A percentile compares a stretch with the other conserved stretches of the same genome.
Evolutionary conservation across 345 rosid species (phyloP).

Genomic region (Erodium maritimum): DNA sequence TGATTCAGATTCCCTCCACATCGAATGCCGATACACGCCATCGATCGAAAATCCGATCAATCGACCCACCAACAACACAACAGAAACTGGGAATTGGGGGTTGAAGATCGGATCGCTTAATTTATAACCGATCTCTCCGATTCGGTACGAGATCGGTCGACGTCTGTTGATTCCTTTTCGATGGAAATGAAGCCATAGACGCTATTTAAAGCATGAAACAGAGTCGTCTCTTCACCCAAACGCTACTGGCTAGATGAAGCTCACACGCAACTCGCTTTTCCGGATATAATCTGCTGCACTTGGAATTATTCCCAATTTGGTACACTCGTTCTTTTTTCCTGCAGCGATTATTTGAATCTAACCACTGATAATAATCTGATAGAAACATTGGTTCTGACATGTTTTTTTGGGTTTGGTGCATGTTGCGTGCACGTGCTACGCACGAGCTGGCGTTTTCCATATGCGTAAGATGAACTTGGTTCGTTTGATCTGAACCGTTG

Average conservation of each 20-base stretch:
- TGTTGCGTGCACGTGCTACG: neutral
- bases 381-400: too few relatives aligned
- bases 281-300: neutral
- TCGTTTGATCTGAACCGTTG: neutral
- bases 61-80: neutral
- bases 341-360: too few relatives aligned
- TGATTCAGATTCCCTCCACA: too few relatives aligned
- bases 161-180: neutral
- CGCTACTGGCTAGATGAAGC: neutral
- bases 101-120: too few relatives aligned
- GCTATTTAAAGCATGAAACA: neutral
- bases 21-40: neutral
- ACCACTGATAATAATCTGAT: neutral
- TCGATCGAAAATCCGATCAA: neutral
- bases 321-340: neutral
- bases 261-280: neutral
- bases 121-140: too few relatives aligned
- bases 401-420: neutral
- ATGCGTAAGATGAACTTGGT: neutral
- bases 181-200: neutral
- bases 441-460: neutral
- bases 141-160: neutral
- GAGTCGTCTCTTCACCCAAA: neutral
- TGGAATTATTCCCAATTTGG: neutral
- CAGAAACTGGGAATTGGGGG: neutral